Conservation (phyloP, 805 yeast genomes). For the Saccharomycopsis fibuligera region DNA sequence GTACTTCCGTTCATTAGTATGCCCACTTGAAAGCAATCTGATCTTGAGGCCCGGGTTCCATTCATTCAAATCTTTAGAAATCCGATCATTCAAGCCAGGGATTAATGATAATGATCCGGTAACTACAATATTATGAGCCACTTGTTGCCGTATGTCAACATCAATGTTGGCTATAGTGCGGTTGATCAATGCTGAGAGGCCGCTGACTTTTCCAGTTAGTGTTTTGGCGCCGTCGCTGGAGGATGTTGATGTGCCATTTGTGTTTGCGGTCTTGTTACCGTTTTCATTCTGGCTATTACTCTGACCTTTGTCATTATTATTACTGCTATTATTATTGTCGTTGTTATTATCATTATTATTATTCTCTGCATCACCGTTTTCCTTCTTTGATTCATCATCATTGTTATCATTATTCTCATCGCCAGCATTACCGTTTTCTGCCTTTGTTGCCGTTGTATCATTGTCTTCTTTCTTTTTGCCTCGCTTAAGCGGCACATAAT, state of each 20-base stretch:
- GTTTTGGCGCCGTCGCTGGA: neutral
- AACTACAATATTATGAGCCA: conserved; percentile 82
- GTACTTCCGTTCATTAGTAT: conserved; percentile 65
- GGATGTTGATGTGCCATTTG: neutral
- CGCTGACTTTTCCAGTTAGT: conserved; percentile 7
- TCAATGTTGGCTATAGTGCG: conserved; percentile 41
- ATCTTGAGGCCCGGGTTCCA: conserved; percentile 81
- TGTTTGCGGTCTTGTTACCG: neutral
- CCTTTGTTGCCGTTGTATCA: conserved; percentile 26
- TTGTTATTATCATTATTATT: conserved; percentile 28
- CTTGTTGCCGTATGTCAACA: conserved; percentile 74
- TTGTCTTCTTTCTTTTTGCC: conserved; percentile 33
- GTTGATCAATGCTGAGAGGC: conserved; percentile 17
- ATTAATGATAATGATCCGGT: conserved; percentile 80
- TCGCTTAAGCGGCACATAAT: conserved; percentile 70
- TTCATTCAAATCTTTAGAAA: conserved; percentile 61
- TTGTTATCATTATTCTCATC: conserved; percentile 29
- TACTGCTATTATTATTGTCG: neutral
- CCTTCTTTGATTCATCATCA: conserved; percentile 13
- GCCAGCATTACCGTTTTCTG: conserved; percentile 25
- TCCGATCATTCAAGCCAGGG: conserved; percentile 75
- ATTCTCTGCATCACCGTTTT: conserved; percentile 14
- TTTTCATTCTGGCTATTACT: neutral
- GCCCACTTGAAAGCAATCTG: conserved; percentile 77
- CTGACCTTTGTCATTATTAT: neutral